Evolutionary conservation across 2,329 filamentous ascomycete species (phyloP), one percentile per base, ranked within the genome.

Genomic region (Xylaria sp.): DNA sequence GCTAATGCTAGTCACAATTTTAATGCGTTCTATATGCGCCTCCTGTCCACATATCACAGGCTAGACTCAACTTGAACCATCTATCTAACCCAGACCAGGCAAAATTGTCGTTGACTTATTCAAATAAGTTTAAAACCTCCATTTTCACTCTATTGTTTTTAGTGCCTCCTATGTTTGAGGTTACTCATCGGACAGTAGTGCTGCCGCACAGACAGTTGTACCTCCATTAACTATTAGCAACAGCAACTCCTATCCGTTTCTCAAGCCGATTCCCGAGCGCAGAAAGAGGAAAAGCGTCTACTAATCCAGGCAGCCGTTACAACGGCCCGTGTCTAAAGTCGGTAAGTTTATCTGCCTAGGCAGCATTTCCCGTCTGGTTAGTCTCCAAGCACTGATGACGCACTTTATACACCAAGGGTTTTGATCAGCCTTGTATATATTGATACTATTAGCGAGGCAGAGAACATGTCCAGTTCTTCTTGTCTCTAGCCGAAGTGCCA

Each of bases 341-440:
- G 25, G 23, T 12, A 43, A 13, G 28, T 31, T 28, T 18, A 25
- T 52, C 23, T 18, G 2, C 28, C 49, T 51, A 25, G 20, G 20
- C 10, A 52, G 25, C n/a, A 15, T 54, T 15, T 54, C 15, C 20
- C 28, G 8, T 31, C 8, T n/a, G 20, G 6, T 10, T 54, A 6
- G 18, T 20, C 49, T 33, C 28, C 52, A 55, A 20, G 15, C 52
- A 52, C 43, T 28, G 28, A 62, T 54, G 46, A 43, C 58, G 41
- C 46, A 43, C 58, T 39, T 31, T 36, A 55, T 33, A 33, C 28
- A 33, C 20, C 12, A 59, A 59, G n/a, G 48, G 48, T n/a, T 55
- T 39, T 66, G 36, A 63, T 68, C 66, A 69, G 69, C 62, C 69
- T 51, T 68, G 66, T 61, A 39, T 49, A 67, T 46, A 70, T 70